Base-by-base conservation (phyloP, 192 early-diverging fungal species). In the Linnemannia zychae region DNA sequence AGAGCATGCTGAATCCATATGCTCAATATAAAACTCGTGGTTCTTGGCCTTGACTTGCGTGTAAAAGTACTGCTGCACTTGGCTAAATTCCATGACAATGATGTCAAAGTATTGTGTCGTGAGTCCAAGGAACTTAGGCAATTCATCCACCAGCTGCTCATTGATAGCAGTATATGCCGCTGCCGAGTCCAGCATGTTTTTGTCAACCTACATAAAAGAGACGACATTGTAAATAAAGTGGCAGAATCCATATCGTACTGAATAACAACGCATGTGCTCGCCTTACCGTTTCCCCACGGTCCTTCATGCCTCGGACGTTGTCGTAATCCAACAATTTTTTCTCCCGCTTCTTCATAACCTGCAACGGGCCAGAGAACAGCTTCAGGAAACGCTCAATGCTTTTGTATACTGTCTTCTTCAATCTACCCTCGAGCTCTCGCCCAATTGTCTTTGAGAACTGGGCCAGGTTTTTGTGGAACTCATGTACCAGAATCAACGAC, bases 281-380 rank as follows among this genome's bases (percentile, higher is more conserved):
- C 66, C 75, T 67, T 84, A 93, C 91, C 75, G 87, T 79, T 75
- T 93, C 93, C 0, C 93, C 93, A 67, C 91, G 91, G 12, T 83
- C 84, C 66, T 89, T 88, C 69, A 95, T 91, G 38, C 89, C 87
- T 67, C 86, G 88, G 2, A 88, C 94, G 33, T 93, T 83, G 68
- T 96, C 95, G 85, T 93, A 92, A 74, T 96, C 95, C 38, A 96
- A 73, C 44, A 92, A 72, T 74, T 96, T 96, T 57, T 90, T 88
- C 4, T 93, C 90, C 22, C 95, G 86, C 73, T 96, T 96, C 68
- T 92, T 89, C 80, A 96, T 95, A 11, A 96, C 89, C 50, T 93
- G 88, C 24, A 88, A 77, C 13, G 94, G 95, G 17, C 91, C 92
- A 49, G 91, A 89, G 76, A 96, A 92, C 15, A 86, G 60, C 28